Evolutionary conservation across 2,329 filamentous ascomycete genomes (phyloP).

Genomic region (Botrytis pseudocinerea): DNA sequence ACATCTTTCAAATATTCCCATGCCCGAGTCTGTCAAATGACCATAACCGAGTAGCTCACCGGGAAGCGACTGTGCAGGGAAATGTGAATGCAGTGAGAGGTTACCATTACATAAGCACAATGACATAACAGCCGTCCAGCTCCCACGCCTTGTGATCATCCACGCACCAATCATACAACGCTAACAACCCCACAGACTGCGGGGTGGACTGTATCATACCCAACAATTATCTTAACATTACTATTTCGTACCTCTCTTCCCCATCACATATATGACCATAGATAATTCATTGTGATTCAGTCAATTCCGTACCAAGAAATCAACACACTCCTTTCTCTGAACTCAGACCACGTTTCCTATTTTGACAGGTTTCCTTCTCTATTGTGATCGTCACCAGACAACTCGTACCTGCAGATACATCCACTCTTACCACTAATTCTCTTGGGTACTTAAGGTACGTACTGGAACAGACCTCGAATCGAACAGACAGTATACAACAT

Average conservation of each 20-base stretch:
- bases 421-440: constrained; percentile 11
- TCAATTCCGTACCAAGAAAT: not conserved
- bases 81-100: not conserved
- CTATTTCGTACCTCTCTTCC: not conserved
- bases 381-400: constrained; percentile 2
- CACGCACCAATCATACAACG: not conserved
- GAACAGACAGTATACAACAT: not conserved
- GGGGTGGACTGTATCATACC: constrained; percentile 11
- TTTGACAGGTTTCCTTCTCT: not conserved
- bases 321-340: not conserved
- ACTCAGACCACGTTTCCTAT: constrained; percentile 5
- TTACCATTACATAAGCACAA: constrained; percentile 2
- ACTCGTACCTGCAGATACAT: constrained; percentile 13
- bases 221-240: not conserved
- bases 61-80: not conserved
- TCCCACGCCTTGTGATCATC: not conserved
- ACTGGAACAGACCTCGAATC: not conserved
- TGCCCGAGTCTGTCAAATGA: not conserved
- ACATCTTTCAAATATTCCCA: not conserved
- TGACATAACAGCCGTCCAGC: not conserved
- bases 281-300: not conserved
- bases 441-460: not conserved
- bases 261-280: not conserved
- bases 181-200: constrained; percentile 10
- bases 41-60: not conserved